Evolutionary conservation across 306 rosid genomes (phyloP).

Genomic region (Quercus robur): DNA sequence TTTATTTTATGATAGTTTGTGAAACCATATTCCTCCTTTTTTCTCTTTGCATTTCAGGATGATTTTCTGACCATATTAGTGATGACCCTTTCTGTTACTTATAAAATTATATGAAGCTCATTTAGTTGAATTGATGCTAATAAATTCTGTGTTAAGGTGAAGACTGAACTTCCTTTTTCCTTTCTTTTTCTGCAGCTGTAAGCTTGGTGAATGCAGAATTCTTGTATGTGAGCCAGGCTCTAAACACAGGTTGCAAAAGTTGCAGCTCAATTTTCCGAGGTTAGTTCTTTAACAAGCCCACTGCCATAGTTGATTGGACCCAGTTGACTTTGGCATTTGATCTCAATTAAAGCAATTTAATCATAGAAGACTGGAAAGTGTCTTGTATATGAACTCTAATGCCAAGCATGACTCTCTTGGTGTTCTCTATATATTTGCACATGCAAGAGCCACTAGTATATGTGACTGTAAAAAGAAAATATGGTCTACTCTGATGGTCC

Average conservation of each 20-base stretch:
- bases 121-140: constrained; percentile 10
- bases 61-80: not conserved
- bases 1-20: not conserved
- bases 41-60: not conserved
- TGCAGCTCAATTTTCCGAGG: constrained; percentile 95
- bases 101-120: not conserved
- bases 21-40: not conserved
- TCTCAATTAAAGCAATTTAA: not conserved
- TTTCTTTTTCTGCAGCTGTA: constrained; percentile 51
- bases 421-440: not conserved
- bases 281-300: constrained; percentile 27
- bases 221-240: constrained; percentile 85
- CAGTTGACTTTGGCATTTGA: constrained; percentile 2
- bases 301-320: not conserved
- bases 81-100: not conserved
- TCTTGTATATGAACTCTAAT: not conserved
- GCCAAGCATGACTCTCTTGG: not conserved
- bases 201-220: constrained; percentile 82
- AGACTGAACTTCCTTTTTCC: not conserved
- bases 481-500: not conserved
- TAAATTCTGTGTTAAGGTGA: not conserved
- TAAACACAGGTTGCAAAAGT: constrained; percentile 81
- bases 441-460: not conserved
- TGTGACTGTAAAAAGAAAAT: not conserved
- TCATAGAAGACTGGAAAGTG: not conserved